These are phyloP conservation scores for Camelina neglecta DNA, from an alignment of 345 rosid genomes.

Conservation along the genomic window DNA sequence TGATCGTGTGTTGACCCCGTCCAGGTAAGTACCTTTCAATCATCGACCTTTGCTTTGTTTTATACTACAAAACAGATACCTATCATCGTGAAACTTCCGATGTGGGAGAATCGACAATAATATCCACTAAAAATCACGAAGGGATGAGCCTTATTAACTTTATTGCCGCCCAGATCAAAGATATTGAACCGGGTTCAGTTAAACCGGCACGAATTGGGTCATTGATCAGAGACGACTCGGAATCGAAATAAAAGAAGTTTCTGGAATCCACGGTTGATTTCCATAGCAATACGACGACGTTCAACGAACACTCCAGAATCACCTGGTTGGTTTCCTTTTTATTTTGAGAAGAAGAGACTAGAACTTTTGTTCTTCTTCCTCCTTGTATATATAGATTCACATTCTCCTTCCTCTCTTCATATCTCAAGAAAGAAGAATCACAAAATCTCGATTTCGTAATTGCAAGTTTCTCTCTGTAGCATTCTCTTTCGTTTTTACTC, in stretches of 20 bases:
- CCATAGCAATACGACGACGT: constrained; percentile 45
- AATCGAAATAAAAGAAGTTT: background rate
- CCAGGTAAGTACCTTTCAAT: too few relatives aligned
- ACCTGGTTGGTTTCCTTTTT: background rate
- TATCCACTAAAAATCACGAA: too few relatives aligned
- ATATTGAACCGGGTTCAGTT: background rate
- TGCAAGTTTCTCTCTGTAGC: background rate
- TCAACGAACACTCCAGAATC: constrained; percentile 62
- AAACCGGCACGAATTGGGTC: background rate
- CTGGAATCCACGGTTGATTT: constrained; percentile 16
- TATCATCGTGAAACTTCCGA: too few relatives aligned
- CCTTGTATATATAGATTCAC: constrained; percentile 41
- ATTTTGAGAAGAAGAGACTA: constrained; percentile 53
- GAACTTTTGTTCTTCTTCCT: constrained; percentile 26
- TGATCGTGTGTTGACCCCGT: too few relatives aligned
- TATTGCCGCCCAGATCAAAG: too few relatives aligned
- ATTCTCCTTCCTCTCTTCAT: too few relatives aligned
- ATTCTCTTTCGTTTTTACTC: background rate
- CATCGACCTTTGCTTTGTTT: too few relatives aligned
- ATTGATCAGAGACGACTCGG: background rate
- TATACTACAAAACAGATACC: too few relatives aligned
- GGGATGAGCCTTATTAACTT: too few relatives aligned
- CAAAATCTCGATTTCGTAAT: background rate
- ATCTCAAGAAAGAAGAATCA: background rate
- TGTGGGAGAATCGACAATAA: too few relatives aligned